Evolutionary conservation across 129 eudicot genomes (phyloP).

Genomic region (Silybum marianum): DNA sequence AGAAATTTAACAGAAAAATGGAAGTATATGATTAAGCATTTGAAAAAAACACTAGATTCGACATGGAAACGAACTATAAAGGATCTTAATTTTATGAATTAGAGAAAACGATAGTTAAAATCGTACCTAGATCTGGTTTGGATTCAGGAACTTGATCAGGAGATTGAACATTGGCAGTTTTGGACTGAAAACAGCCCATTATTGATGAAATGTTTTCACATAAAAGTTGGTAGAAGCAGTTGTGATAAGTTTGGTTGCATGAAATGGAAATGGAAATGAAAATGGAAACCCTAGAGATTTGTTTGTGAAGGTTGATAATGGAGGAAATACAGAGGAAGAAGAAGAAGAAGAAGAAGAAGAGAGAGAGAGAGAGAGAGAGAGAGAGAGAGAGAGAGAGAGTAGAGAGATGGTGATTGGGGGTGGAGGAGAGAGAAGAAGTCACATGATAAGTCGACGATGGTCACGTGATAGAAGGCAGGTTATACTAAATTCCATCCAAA

Average conservation of each 20-base stretch:
- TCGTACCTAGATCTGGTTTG: slow-evolving; percentile 79
- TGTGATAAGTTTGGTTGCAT: not conserved
- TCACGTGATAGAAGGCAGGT: slow-evolving; percentile 57
- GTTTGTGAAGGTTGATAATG: slow-evolving; percentile 4
- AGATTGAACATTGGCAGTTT: slow-evolving; percentile 87
- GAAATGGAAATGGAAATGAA: slow-evolving; percentile 9
- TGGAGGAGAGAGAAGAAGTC: slow-evolving; percentile 47
- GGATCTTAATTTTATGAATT: not conserved
- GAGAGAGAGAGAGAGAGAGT: slow-evolving; percentile 12
- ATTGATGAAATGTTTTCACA: slow-evolving; percentile 41
- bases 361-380: slow-evolving; percentile 15
- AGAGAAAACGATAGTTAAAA: not conserved
- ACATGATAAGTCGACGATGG: slow-evolving; percentile 71
- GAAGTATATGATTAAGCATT: not conserved
- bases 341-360: slow-evolving; percentile 4
- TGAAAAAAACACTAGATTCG: not conserved
- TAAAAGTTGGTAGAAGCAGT: slow-evolving; percentile 12
- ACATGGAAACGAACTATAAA: not conserved
- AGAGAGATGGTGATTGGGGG: slow-evolving; percentile 30
- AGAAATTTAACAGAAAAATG: not conserved
- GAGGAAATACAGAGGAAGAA: slow-evolving; percentile 19
- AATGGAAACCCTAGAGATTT: slow-evolving; percentile 19
- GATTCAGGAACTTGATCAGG: slow-evolving; percentile 79
- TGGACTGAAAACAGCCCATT: slow-evolving; percentile 99
- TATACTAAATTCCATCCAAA: not conserved